These are phyloP conservation scores for Colletotrichum chrysophilum DNA, from an alignment of 2,329 filamentous ascomycete species.

Conservation along the genomic window DNA sequence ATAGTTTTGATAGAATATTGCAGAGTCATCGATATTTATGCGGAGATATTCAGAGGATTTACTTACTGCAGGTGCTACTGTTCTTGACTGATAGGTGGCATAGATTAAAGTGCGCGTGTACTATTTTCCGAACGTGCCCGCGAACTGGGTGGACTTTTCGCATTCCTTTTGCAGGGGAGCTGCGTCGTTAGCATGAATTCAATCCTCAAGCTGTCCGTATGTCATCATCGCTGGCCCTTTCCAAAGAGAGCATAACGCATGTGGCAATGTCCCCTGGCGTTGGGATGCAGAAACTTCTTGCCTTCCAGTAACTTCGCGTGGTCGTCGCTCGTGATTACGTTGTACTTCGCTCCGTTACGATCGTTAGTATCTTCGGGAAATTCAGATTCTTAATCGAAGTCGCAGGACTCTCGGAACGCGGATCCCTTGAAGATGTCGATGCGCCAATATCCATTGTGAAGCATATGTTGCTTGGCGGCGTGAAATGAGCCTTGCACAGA, in stretches of 20 bases:
- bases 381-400: neutral
- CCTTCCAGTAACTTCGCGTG: neutral
- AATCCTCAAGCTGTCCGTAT: fast-evolving
- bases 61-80: too few species aligned
- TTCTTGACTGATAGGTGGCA: too few species aligned
- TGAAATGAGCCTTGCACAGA: slow-evolving; percentile 43
- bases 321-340: neutral
- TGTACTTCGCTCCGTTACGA: neutral
- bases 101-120: too few species aligned
- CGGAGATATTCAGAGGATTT: too few species aligned
- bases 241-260: neutral
- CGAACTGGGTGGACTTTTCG: neutral
- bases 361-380: neutral
- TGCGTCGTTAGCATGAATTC: fast-evolving
- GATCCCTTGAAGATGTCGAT: slow-evolving; percentile 39
- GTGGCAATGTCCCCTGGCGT: neutral
- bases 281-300: neutral
- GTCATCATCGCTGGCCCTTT: neutral
- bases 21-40: too few species aligned
- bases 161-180: neutral
- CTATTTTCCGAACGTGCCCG: too few species aligned
- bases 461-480: slow-evolving; percentile 57
- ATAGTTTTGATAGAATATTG: too few species aligned
- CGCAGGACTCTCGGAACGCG: slow-evolving; percentile 48
- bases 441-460: slow-evolving; percentile 51